Conservation (phyloP, 345 rosid species). For the Ceriops decandra region DNA sequence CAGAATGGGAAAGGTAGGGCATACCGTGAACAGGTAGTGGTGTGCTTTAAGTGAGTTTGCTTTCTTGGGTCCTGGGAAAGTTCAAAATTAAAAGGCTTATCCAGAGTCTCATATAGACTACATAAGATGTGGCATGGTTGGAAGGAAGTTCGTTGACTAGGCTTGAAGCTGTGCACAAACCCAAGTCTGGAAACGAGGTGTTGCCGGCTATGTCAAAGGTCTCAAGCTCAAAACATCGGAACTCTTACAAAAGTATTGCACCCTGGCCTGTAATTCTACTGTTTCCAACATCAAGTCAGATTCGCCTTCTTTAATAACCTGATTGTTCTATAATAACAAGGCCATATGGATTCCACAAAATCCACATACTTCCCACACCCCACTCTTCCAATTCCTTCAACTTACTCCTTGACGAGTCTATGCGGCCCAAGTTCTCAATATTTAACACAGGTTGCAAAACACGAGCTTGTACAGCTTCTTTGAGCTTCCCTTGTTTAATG, state of each 20-base stretch:
- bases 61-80: no score
- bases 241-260: neutral
- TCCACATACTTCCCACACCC: conserved; percentile 60
- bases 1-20: no score
- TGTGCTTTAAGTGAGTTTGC: no score
- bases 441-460: conserved; percentile 51
- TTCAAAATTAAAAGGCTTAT: no score
- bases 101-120: no score
- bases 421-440: conserved; percentile 59
- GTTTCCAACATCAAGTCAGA: conserved; percentile 40
- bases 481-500: conserved; percentile 59
- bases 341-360: conserved; percentile 82
- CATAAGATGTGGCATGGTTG: no score
- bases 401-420: conserved; percentile 45
- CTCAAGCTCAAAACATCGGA: conserved; percentile 9
- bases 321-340: conserved; percentile 81
- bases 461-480: conserved; percentile 39
- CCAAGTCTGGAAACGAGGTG: conserved; percentile 35
- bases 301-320: conserved; percentile 89
- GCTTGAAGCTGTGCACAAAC: neutral
- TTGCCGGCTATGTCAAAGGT: conserved; percentile 18
- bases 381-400: conserved; percentile 54
- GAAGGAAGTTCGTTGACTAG: neutral
- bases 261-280: neutral
- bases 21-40: no score